These are phyloP conservation scores for Calonectria ilicicola DNA, from an alignment of 2,329 filamentous ascomycete genomes.

Conservation along the genomic window DNA sequence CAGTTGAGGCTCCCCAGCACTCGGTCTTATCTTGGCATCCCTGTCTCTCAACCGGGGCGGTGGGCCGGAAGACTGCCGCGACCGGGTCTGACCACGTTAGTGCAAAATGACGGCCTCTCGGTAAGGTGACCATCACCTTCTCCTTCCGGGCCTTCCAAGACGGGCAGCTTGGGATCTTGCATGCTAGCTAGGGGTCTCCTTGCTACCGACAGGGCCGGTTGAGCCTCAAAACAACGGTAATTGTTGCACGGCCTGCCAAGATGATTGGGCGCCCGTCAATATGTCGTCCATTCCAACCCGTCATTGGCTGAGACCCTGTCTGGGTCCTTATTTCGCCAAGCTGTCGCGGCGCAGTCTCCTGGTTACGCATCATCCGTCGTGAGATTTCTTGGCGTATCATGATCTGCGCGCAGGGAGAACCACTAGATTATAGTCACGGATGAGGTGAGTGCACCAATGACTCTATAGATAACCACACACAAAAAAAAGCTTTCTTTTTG, in stretches of 20 bases:
- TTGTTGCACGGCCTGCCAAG: conserved; percentile 2
- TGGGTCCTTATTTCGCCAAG: conserved; percentile 24
- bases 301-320: conserved; percentile 12
- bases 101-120: conserved; percentile 10
- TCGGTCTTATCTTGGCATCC: conserved; percentile 38
- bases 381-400: conserved; percentile 24
- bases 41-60: conserved; percentile 27
- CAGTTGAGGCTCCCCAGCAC: conserved; percentile 33
- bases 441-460: neutral
- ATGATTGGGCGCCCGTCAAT: neutral
- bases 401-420: conserved; percentile 10
- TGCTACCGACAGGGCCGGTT: neutral
- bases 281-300: neutral
- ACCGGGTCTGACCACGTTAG: conserved; percentile 33
- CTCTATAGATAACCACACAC: conserved; percentile 8
- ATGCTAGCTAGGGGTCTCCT: conserved; percentile 1
- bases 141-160: conserved; percentile 1
- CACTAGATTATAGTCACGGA: conserved; percentile 3
- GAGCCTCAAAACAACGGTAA: conserved; percentile 23
- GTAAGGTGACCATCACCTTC: conserved; percentile 14
- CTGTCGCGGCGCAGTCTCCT: conserved; percentile 18
- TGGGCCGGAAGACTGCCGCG: conserved; percentile 33
- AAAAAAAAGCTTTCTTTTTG: neutral
- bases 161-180: neutral
- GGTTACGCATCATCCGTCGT: conserved; percentile 15